Evolutionary conservation across 768 basidiomycete genomes (phyloP).

Genomic region (Macrocybe gigantea): DNA sequence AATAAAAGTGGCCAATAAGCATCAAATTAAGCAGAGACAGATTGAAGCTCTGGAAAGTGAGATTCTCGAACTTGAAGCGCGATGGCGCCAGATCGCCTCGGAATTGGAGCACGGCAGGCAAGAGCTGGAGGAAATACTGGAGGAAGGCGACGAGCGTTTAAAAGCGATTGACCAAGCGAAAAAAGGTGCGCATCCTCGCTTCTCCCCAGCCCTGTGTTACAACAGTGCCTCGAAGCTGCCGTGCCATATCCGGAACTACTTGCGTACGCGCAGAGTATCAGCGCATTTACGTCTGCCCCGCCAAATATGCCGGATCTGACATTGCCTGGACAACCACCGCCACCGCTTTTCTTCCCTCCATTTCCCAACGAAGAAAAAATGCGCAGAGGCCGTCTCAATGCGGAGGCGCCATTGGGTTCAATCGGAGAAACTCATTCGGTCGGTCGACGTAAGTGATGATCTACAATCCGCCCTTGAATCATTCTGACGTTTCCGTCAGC

Average conservation of each 20-base stretch:
- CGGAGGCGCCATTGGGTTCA: constrained; percentile 71
- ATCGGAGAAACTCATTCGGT: constrained; percentile 81
- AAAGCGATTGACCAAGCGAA: constrained; percentile 67
- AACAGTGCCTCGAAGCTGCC: constrained; percentile 41
- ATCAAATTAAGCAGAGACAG: constrained; percentile 70
- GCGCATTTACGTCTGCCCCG: constrained; percentile 83
- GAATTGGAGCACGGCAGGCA: constrained; percentile 61
- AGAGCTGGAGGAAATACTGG: constrained; percentile 64
- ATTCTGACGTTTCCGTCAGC: constrained; percentile 30
- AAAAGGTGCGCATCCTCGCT: constrained; percentile 42
- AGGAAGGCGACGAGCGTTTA: constrained; percentile 70
- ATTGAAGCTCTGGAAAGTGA: constrained; percentile 72
- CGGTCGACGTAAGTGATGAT: constrained; percentile 53
- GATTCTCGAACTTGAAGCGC: constrained; percentile 57
- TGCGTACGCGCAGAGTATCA: constrained; percentile 79
- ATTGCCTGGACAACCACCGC: constrained; percentile 66
- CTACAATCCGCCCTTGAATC: constrained; percentile 4
- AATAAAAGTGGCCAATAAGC: constrained; percentile 57
- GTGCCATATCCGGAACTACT: constrained; percentile 81
- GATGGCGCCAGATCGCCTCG: constrained; percentile 64
- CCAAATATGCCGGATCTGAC: constrained; percentile 79
- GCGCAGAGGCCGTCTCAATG: constrained; percentile 75
- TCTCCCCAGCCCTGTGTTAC: background rate
- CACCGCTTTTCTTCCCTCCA: constrained; percentile 81
- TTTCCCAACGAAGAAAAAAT: constrained; percentile 92